A percentile compares a stretch with the other conserved stretches of the same genome.
phyloP scores from a whole-genome alignment of 352 stramenopile species.

The Pythium sp. region DNA sequence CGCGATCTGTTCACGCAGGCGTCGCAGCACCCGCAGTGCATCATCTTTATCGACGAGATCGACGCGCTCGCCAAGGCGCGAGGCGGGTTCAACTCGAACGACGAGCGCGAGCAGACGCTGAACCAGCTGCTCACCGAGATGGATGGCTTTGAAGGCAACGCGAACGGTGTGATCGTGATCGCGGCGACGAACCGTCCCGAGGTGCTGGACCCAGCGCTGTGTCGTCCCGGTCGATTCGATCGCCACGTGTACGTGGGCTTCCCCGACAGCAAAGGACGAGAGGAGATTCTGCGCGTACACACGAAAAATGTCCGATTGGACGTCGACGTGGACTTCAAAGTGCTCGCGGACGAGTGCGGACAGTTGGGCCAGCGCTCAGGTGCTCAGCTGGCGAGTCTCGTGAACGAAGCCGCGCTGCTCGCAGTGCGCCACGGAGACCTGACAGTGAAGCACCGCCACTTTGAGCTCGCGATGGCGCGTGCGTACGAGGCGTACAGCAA shows the following conservation, averaged over 20 bases:
- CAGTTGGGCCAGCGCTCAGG: conserved; percentile 62
- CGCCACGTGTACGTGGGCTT: conserved; percentile 95
- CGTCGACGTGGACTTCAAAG: conserved; percentile 45
- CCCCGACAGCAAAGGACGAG: conserved; percentile 89
- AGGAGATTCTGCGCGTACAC: conserved; percentile 75
- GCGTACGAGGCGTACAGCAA: conserved; percentile 59
- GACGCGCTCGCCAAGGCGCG: conserved; percentile 90
- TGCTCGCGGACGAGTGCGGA: conserved; percentile 54
- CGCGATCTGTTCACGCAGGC: conserved; percentile 93
- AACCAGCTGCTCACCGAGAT: conserved; percentile 92
- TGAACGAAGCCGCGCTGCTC: conserved; percentile 81
- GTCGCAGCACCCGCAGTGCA: conserved; percentile 93
- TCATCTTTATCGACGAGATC: conserved; percentile 98
- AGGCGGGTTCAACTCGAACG: conserved; percentile 89
- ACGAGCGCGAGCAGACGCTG: conserved; percentile 95
- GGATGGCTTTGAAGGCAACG: conserved; percentile 91
- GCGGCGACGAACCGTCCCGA: conserved; percentile 96
- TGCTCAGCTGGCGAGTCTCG: conserved; percentile 73
- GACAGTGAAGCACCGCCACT: conserved; percentile 61
- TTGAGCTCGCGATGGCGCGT: conserved; percentile 72
- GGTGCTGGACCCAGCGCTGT: conserved; percentile 95
- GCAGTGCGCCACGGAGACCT: conserved; percentile 68
- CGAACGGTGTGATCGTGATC: conserved; percentile 93
- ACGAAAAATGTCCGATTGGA: conserved; percentile 56
- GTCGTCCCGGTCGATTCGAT: conserved; percentile 95